Percentiles rank a stretch among this genome's conserved stretches.
Evolutionary conservation across 768 basidiomycete genomes (phyloP).

Genomic region (Macrolepiota fuliginosa): DNA sequence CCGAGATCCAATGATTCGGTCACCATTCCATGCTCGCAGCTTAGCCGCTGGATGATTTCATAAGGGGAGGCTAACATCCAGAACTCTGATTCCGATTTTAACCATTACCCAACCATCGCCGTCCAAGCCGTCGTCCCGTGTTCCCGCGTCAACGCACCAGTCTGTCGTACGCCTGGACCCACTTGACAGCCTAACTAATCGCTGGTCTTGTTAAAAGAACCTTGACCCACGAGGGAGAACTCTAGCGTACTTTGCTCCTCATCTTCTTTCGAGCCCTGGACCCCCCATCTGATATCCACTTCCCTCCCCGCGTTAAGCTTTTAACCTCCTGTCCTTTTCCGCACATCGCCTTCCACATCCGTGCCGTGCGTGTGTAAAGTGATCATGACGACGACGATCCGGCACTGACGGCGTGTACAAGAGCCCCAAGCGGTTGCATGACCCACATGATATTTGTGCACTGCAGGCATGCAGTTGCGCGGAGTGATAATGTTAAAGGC

Average conservation of each 20-base stretch:
- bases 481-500: conserved; percentile 1
- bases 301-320: neutral
- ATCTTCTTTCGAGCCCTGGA: neutral
- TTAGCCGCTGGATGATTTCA: conserved; percentile 5
- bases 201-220: neutral
- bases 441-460: neutral
- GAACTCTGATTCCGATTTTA: neutral
- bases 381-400: neutral
- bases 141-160: neutral
- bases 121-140: neutral
- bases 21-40: neutral
- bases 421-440: neutral
- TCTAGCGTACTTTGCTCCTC: neutral
- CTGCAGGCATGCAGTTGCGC: neutral
- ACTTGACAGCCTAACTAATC: neutral
- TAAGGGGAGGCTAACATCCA: conserved; percentile 1
- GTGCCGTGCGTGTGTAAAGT: neutral
- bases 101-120: neutral
- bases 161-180: conserved; percentile 8
- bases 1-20: neutral
- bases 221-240: neutral
- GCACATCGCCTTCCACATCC: neutral
- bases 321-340: conserved; percentile 1
- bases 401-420: neutral
- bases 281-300: neutral